These are phyloP conservation scores for Botrytis medusae DNA, from an alignment of 2,329 filamentous ascomycete species.

Conservation along the genomic window DNA sequence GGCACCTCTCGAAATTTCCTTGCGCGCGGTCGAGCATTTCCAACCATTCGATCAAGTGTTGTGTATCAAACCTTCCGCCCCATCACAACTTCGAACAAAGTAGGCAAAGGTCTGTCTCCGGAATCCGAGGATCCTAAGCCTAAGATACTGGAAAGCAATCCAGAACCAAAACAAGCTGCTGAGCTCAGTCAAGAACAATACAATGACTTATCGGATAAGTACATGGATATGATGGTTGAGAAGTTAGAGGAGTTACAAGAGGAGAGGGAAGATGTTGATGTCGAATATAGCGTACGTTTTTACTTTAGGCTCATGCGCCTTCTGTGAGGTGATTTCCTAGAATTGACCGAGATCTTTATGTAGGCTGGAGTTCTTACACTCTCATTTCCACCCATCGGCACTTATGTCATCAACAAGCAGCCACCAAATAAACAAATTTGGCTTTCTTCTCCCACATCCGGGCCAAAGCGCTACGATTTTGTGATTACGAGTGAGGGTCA, in stretches of 20 bases:
- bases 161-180: constrained; percentile 53
- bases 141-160: constrained; percentile 44
- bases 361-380: constrained; percentile 86
- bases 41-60: not conserved
- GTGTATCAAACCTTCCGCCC: constrained; percentile 23
- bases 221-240: constrained; percentile 58
- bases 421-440: constrained; percentile 97
- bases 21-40: not conserved
- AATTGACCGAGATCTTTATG: not conserved
- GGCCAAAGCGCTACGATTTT: constrained; percentile 94
- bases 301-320: not conserved
- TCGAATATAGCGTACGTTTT: constrained; percentile 78
- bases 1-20: constrained; percentile 3
- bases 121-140: constrained; percentile 54
- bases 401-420: constrained; percentile 97
- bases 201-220: constrained; percentile 73
- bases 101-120: constrained; percentile 57
- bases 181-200: constrained; percentile 71
- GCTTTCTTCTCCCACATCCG: constrained; percentile 87
- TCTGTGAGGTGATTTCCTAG: not conserved
- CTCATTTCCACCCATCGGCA: constrained; percentile 66
- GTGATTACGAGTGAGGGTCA: constrained; percentile 71
- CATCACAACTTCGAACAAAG: constrained; percentile 42
- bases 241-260: constrained; percentile 76
- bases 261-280: constrained; percentile 71